Percentiles rank a stretch among this genome's conserved stretches.
Evolutionary conservation across 306 rosid species (phyloP).

Genomic region (Boehmeria nivea): DNA sequence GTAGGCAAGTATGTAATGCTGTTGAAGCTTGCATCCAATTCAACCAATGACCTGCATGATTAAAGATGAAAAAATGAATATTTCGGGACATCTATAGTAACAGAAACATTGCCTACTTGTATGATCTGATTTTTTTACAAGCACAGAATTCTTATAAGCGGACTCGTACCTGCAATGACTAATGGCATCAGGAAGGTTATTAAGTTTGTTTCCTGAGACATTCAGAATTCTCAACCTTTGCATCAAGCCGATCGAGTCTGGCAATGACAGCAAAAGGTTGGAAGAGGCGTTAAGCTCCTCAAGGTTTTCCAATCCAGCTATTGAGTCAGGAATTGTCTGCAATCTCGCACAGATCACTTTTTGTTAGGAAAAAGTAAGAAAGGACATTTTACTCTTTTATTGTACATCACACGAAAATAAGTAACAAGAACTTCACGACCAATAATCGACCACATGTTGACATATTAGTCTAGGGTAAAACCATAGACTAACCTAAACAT

Average conservation of each 20-base stretch:
- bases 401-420: too few species aligned
- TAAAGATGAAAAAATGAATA: slow-evolving; percentile 9
- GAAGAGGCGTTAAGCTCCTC: slow-evolving; percentile 80
- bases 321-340: slow-evolving; percentile 78
- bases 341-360: slow-evolving; percentile 12
- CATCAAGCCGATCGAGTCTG: slow-evolving; percentile 78
- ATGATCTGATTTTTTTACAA: not conserved
- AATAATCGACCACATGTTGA: too few species aligned
- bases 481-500: too few species aligned
- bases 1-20: slow-evolving; percentile 86
- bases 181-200: slow-evolving; percentile 70
- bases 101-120: too few species aligned
- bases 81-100: too few species aligned
- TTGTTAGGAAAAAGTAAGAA: slow-evolving; percentile 3
- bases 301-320: slow-evolving; percentile 60
- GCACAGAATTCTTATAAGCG: not conserved
- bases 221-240: slow-evolving; percentile 64
- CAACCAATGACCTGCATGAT: slow-evolving; percentile 83
- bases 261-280: slow-evolving; percentile 60
- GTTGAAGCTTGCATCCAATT: slow-evolving; percentile 87
- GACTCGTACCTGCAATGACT: slow-evolving; percentile 88
- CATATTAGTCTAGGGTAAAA: too few species aligned
- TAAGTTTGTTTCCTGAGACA: slow-evolving; percentile 73
- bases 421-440: too few species aligned
- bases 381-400: not conserved